Base-by-base conservation (phyloP, 75 land plant species). In the Ceratopteris richardii region DNA sequence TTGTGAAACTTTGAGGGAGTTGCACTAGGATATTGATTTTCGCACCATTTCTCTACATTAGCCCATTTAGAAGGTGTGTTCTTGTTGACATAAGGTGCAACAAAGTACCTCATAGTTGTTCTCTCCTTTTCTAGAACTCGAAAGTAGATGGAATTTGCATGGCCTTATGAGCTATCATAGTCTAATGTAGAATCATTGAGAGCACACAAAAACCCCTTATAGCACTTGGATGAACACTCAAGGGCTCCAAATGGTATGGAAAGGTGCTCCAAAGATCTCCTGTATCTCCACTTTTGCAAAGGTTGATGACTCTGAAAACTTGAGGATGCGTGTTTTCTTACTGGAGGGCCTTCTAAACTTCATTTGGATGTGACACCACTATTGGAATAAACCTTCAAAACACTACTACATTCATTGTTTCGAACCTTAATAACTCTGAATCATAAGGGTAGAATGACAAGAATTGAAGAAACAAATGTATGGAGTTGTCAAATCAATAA, bases 31-130 rank as follows among this genome's bases (percentile, higher is more conserved):
- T 82, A 78, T 39, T 79, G 28, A 7, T 84, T 73, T 24, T 74
- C 80, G 24, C 89, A 71, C 98, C 98, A 93, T 63, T 89, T 89
- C 62, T 93, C 96, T 11, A 96, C 96, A 67, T 93, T 96, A 55
- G 89, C 98, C 98, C 98, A 93, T 58, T 93, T 93, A 1, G 96
- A 93, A n/a, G 98, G 98, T 2, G 90, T 71, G 9, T 84, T 80
- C 58, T 93, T 93, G 24, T 44, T 29, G 29, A 62, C 61, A 4
- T 71, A 42, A 31, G 76, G 72, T 53, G 76, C 27, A 12, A 59
- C 79, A 0, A 58, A 39, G 25, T 71, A 44, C 24, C 67, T 73
- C 28, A 58, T 66, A 42, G 69, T 31, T 40, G 60, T 56, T 10
- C 83, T 70, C 29, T 67, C 73, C 62, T 66, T 57, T 66, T 79